Evolutionary conservation across 495 filamentous ascomycete genomes (phyloP).

Genomic region (Penicillium verhagenii): DNA sequence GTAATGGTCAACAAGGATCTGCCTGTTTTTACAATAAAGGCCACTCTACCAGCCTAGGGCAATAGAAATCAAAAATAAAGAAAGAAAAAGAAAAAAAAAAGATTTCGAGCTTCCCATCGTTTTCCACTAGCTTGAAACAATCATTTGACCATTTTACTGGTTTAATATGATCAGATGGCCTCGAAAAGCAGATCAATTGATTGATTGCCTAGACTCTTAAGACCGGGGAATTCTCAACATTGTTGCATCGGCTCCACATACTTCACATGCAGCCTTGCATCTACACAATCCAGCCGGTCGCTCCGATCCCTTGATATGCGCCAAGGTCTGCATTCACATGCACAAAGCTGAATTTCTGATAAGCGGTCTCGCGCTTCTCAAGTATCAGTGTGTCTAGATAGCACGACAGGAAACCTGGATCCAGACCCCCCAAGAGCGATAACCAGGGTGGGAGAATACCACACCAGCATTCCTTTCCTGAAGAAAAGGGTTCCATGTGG

Average conservation of each 20-base stretch:
- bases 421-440: background rate
- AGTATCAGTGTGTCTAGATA: background rate
- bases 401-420: background rate
- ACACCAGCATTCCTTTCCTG: background rate
- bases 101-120: no score
- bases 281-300: slow-evolving; percentile 16
- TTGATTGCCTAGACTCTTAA: background rate
- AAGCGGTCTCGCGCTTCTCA: background rate
- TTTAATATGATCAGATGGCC: no score
- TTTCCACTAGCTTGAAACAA: no score
- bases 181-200: no score
- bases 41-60: no score
- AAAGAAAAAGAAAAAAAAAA: no score
- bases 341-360: background rate
- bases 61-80: no score
- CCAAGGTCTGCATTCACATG: background rate
- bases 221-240: background rate
- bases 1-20: no score
- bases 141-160: no score
- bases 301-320: slow-evolving; percentile 10
- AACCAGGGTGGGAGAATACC: background rate
- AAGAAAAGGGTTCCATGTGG: background rate
- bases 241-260: slow-evolving; percentile 7
- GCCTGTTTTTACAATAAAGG: no score
- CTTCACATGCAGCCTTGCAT: slow-evolving; percentile 19